Percentiles rank a stretch among this genome's conserved stretches.
These are phyloP conservation scores for Nephelium lappaceum DNA, from an alignment of 345 rosid species.

Conservation along the genomic window DNA sequence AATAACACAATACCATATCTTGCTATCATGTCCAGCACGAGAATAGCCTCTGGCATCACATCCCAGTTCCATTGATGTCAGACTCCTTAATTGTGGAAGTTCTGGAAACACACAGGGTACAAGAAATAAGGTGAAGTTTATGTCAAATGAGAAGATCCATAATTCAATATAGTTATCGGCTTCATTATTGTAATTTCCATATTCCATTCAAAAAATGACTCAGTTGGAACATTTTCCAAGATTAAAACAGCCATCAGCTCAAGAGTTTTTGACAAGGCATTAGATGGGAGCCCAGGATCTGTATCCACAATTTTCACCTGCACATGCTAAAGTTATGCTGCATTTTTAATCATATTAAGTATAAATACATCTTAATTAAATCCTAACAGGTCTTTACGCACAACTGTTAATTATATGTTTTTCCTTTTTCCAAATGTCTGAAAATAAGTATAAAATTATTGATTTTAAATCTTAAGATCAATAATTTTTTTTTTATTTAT, in stretches of 20 bases:
- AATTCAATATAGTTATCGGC: neutral
- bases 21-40: conserved; percentile 75
- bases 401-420: no score
- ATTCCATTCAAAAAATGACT: neutral
- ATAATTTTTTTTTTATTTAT: no score
- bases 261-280: conserved; percentile 3
- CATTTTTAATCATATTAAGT: no score
- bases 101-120: conserved; percentile 41
- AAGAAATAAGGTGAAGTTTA: neutral
- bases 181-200: neutral
- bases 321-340: neutral
- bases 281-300: neutral
- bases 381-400: no score
- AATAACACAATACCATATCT: conserved; percentile 89
- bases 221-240: neutral
- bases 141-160: no score
- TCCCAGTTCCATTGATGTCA: conserved; percentile 82
- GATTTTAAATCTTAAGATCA: no score
- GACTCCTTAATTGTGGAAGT: conserved; percentile 86
- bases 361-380: no score
- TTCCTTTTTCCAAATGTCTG: no score
- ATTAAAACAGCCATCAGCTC: neutral
- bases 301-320: neutral
- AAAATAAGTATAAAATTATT: no score
- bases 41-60: conserved; percentile 91